phyloP scores from a whole-genome alignment of 192 early-diverging fungal genomes.

The Linnemannia elongata region DNA sequence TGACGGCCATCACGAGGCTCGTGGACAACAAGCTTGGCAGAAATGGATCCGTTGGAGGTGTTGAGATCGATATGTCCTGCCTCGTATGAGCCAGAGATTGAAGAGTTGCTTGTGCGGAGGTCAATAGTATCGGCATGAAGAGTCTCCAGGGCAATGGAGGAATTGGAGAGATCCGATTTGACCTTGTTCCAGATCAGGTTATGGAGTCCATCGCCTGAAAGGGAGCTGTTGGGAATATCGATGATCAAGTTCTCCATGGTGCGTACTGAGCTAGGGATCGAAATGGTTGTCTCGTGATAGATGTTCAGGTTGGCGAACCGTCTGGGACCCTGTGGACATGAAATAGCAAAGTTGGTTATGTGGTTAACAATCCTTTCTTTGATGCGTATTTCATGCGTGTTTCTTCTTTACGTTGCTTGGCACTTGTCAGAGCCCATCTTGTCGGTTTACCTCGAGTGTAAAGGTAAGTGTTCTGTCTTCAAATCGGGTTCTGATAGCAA shows the following conservation, averaged over 20 bases:
- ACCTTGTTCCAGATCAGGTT: constrained; percentile 26
- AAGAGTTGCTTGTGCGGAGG: constrained; percentile 38
- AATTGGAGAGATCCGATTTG: constrained; percentile 25
- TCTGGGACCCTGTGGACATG: constrained; percentile 30
- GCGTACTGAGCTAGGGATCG: constrained; percentile 19
- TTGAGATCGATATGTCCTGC: constrained; percentile 41
- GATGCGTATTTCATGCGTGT: neutral
- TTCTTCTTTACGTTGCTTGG: neutral
- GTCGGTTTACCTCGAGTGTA: constrained; percentile 33
- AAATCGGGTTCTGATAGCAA: constrained; percentile 14
- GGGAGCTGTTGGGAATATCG: constrained; percentile 36
- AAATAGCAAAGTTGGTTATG: neutral
- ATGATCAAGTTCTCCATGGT: constrained; percentile 25
- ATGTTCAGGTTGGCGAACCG: constrained; percentile 34
- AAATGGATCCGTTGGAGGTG: constrained; percentile 47
- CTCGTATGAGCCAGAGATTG: constrained; percentile 28
- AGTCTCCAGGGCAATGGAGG: constrained; percentile 34
- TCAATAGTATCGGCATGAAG: constrained; percentile 30
- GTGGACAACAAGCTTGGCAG: constrained; percentile 38
- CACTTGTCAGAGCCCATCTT: neutral
- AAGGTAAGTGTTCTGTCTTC: constrained; percentile 37
- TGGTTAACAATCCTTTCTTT: neutral
- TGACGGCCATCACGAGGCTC: constrained; percentile 42
- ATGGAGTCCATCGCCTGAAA: constrained; percentile 21
- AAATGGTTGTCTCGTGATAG: constrained; percentile 50